Conservation (phyloP, 345 rosid genomes). For the Luvunga scandens region DNA sequence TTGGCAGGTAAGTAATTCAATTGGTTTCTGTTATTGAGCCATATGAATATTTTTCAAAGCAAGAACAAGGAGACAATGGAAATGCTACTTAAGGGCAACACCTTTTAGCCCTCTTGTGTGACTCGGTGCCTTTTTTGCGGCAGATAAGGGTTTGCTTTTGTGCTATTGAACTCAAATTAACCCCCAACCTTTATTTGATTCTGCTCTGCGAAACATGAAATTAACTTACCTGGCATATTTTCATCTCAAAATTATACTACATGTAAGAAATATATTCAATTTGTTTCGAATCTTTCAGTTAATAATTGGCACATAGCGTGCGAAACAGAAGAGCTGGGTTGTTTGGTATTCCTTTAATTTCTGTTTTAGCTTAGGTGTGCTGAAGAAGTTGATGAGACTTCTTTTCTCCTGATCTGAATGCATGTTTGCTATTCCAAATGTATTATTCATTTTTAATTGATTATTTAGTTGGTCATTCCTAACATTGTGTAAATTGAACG, state of each 20-base stretch:
- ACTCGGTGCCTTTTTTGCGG: background rate
- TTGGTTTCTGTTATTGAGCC: slow-evolving; percentile 8
- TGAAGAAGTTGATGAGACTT: background rate
- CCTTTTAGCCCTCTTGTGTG: background rate
- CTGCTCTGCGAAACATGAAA: background rate
- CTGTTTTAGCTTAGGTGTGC: background rate
- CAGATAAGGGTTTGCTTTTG: background rate
- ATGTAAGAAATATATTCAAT: background rate
- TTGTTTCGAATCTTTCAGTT: background rate
- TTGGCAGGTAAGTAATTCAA: slow-evolving; percentile 64
- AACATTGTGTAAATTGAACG: background rate
- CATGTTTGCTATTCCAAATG: background rate
- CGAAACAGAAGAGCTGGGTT: background rate
- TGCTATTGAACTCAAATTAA: background rate
- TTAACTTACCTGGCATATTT: background rate
- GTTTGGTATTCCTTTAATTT: background rate
- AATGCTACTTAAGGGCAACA: background rate
- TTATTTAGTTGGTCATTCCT: background rate
- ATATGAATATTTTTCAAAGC: background rate
- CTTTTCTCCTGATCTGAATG: background rate
- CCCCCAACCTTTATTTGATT: background rate
- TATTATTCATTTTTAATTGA: background rate
- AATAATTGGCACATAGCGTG: background rate
- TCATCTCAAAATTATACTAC: background rate
- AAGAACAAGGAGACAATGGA: background rate